phyloP scores from a whole-genome alignment of 345 rosid species.

The Sonneratia caseolaris region DNA sequence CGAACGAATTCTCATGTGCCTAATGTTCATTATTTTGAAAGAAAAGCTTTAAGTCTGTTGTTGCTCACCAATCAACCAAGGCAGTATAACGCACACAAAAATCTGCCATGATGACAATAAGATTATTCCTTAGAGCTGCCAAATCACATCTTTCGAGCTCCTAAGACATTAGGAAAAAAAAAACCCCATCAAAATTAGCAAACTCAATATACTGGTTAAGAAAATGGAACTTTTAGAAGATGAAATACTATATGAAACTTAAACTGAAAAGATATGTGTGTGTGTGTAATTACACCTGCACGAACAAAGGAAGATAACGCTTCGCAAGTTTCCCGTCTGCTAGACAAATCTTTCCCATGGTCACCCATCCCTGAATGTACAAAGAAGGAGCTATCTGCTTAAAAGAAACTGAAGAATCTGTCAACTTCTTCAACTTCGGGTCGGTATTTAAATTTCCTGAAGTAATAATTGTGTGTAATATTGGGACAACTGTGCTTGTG shows the following conservation, averaged over 20 bases:
- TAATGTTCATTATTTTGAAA: neutral
- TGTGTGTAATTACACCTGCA: conserved; percentile 41
- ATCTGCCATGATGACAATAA: conserved; percentile 79
- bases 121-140: conserved; percentile 86
- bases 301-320: conserved; percentile 76
- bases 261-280: neutral
- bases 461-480: conserved; percentile 66
- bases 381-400: conserved; percentile 59
- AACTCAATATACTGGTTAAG: neutral
- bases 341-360: conserved; percentile 89
- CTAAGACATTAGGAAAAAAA: conserved; percentile 19
- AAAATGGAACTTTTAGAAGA: neutral
- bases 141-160: conserved; percentile 88
- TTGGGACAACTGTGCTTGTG: conserved; percentile 46
- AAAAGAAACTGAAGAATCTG: conserved; percentile 39
- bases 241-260: neutral
- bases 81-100: conserved; percentile 92
- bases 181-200: neutral
- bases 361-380: conserved; percentile 79
- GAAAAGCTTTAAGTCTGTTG: neutral
- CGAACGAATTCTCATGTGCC: neutral
- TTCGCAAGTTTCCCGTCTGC: conserved; percentile 86
- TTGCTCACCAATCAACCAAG: conserved; percentile 74
- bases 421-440: conserved; percentile 51
- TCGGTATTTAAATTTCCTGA: conserved; percentile 44